Evolutionary conservation across 805 yeast genomes (phyloP).

Genomic region (Spathaspora passalidarum): DNA sequence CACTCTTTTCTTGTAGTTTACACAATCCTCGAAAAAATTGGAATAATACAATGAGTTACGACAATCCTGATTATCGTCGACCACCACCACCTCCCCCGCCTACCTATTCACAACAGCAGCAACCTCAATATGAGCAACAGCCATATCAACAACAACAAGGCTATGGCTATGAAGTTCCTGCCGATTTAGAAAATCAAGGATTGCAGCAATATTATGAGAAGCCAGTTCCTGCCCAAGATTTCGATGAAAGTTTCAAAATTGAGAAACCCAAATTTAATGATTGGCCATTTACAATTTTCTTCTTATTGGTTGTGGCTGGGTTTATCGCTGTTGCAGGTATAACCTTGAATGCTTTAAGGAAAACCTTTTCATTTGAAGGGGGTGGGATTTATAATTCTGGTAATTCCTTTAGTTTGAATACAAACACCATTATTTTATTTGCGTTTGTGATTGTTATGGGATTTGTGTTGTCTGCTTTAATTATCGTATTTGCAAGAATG

Average conservation of each 20-base stretch:
- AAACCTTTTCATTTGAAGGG: constrained; percentile 55
- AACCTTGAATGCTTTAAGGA: constrained; percentile 60
- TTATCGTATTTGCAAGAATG: constrained; percentile 59
- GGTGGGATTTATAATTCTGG: constrained; percentile 55
- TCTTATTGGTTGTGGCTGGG: constrained; percentile 49
- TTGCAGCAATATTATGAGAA: constrained; percentile 22
- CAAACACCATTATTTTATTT: constrained; percentile 71
- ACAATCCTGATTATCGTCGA: constrained; percentile 3
- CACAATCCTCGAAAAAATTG: not conserved
- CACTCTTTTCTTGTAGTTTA: too few relatives aligned
- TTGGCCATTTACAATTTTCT: constrained; percentile 62
- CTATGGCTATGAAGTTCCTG: constrained; percentile 11
- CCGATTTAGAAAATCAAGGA: constrained; percentile 29
- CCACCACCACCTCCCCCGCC: constrained; percentile 8
- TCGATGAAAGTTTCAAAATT: constrained; percentile 68
- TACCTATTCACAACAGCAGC: constrained; percentile 9
- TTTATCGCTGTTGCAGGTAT: constrained; percentile 70
- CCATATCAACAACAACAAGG: constrained; percentile 1
- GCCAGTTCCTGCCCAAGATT: constrained; percentile 36
- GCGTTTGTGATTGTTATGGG: constrained; percentile 62
- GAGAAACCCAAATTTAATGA: constrained; percentile 66
- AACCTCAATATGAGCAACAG: constrained; percentile 5
- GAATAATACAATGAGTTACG: constrained; percentile 5
- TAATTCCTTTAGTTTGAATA: constrained; percentile 62
- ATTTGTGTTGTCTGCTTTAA: constrained; percentile 52